A percentile compares a stretch with the other conserved stretches of the same genome.
These are phyloP conservation scores for Vickermania spadyakhi DNA, from an alignment of 208 protist genomes.

Conservation along the genomic window DNA sequence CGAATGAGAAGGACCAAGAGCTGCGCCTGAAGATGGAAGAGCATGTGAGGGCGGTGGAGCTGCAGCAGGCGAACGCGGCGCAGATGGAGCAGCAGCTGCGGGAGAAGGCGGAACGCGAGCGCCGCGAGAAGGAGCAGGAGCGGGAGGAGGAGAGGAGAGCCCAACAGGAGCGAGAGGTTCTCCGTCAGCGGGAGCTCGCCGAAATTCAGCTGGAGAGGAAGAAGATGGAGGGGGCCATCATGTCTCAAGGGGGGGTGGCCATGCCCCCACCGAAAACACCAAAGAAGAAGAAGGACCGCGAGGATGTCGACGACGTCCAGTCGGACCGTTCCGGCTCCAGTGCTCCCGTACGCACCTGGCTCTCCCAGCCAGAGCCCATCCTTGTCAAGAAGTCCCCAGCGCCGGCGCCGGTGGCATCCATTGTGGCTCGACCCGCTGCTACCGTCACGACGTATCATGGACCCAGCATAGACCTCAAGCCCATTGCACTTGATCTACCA, in stretches of 20 bases:
- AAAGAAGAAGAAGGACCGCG: background rate
- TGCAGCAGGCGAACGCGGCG: constrained; percentile 67
- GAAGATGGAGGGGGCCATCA: constrained; percentile 11
- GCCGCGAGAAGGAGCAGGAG: constrained; percentile 26
- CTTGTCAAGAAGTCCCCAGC: background rate
- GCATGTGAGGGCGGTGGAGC: constrained; percentile 36
- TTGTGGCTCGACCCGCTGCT: no score
- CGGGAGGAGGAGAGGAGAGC: constrained; percentile 33
- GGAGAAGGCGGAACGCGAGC: constrained; percentile 26
- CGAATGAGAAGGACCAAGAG: constrained; percentile 15
- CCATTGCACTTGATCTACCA: background rate
- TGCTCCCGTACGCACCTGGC: background rate
- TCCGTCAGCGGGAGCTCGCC: constrained; percentile 25
- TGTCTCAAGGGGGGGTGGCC: background rate
- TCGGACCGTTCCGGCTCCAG: background rate
- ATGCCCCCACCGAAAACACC: background rate
- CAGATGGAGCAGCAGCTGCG: constrained; percentile 48
- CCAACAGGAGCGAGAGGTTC: constrained; percentile 30
- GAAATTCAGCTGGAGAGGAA: constrained; percentile 43
- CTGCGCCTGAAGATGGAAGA: constrained; percentile 19
- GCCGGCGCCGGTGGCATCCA: background rate
- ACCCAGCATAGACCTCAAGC: background rate
- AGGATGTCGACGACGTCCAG: background rate
- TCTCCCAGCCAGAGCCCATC: background rate
- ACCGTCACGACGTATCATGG: no score